Base-by-base conservation (phyloP, 805 yeast genomes). In the Sugiyamaella marilandica region DNA sequence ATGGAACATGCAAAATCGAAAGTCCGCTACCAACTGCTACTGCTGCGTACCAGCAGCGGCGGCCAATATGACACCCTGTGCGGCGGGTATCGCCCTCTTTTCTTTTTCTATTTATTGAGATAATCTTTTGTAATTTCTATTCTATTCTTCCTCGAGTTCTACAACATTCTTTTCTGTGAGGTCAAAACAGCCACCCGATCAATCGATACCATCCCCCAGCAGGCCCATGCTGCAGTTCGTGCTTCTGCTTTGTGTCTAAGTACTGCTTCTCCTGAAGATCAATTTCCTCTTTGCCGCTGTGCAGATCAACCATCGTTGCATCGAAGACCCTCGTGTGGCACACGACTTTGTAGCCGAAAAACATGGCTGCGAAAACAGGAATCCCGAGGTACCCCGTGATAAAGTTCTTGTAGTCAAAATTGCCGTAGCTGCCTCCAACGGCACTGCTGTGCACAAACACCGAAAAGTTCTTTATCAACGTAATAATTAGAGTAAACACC, bases 381-480 rank as follows among this genome's bases (percentile, higher is more conserved):
- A 65, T 71, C 18, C 83, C 82, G 45, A 81, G 65, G 63, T 78
- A 80, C 50, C 71, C 66, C 63, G 72, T 71, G 71, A 80, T 79
- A 66, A 81, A 81, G 41, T 48, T 55, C 29, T 55, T 43, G n/a
- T 71, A 67, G 50, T 63, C 53, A 65, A 85, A 65, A 10, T 70
- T 80, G n/a, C 36, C 33, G 16, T 31, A 32, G 9, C 10, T 10
- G 18, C 34, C 47, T 10, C 26, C 43, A 2, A 24, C 43, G 7
- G 19, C 43, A 39, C 19, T 21, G 21, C 43, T 39, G 43, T 39
- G 43, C 14, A 39, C 43, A 13, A 85, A 86, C 1, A 81, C 91
- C 0, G 87, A 81, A 66, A 84, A 84, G 61, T 84, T 83, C 70
- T 85, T 85, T 65, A 82, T 78, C 47, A 85, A 60, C 9, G 83